Evolutionary conservation across 805 yeast genomes (phyloP).

Genomic region (Brettanomyces custersianus): DNA sequence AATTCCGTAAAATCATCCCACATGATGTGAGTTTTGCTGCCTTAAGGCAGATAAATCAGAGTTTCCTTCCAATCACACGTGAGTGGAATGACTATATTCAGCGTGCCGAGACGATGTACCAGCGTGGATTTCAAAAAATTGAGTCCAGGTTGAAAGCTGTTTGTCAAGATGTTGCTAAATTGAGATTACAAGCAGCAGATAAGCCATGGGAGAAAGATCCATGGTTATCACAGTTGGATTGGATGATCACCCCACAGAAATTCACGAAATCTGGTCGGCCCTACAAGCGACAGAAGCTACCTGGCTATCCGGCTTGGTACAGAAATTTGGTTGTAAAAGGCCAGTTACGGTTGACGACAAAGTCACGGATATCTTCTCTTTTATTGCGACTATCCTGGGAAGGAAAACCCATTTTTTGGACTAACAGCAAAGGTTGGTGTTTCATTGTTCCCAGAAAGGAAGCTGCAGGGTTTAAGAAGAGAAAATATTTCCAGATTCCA

Average conservation of each 20-base stretch:
- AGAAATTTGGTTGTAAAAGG: conserved; percentile 39
- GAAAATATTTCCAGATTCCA: conserved; percentile 27
- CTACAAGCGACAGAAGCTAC: conserved; percentile 64
- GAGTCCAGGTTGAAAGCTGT: conserved; percentile 48
- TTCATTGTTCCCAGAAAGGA: conserved; percentile 49
- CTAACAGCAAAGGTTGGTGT: conserved; percentile 79
- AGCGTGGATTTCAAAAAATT: conserved; percentile 46
- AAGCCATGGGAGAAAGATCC: conserved; percentile 54
- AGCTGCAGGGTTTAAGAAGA: conserved; percentile 24
- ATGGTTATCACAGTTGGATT: conserved; percentile 85
- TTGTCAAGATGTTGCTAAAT: conserved; percentile 48
- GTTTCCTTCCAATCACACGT: conserved; percentile 68
- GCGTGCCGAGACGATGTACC: conserved; percentile 59
- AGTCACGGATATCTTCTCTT: conserved; percentile 70
- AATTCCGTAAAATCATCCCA: conserved; percentile 60
- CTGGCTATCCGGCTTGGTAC: conserved; percentile 95
- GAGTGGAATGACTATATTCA: conserved; percentile 69
- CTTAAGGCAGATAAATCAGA: conserved; percentile 58
- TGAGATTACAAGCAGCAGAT: conserved; percentile 25
- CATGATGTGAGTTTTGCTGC: conserved; percentile 96
- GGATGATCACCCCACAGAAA: conserved; percentile 60
- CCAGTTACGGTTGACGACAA: conserved; percentile 49
- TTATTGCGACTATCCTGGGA: conserved; percentile 80
- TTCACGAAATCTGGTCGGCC: conserved; percentile 63
- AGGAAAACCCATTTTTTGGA: conserved; percentile 74